Conservation (phyloP, 1,284 basidiomycete species). For the Ceratobasidium sp. region DNA sequence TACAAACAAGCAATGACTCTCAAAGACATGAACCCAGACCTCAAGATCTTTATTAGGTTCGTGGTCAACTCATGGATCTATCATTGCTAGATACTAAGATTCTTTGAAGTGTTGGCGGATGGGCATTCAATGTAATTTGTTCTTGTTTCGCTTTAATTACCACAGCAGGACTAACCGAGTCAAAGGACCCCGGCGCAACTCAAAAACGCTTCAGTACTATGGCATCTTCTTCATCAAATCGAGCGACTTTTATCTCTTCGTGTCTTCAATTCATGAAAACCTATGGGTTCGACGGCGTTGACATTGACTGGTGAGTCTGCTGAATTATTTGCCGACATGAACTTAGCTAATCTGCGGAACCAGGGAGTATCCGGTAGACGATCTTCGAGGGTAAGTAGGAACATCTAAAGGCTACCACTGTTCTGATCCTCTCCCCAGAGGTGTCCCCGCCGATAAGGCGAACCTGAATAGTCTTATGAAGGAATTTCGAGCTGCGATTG, state of each 20-base stretch:
- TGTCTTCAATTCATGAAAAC: slow-evolving; percentile 52
- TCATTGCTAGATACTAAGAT: too few relatives aligned
- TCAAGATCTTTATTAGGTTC: slow-evolving; percentile 22
- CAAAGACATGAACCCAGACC: slow-evolving; percentile 21
- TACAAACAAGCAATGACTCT: slow-evolving; percentile 8
- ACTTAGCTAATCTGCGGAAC: too few relatives aligned
- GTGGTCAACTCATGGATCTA: too few relatives aligned
- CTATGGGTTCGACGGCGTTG: slow-evolving; percentile 56
- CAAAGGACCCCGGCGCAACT: slow-evolving; percentile 14
- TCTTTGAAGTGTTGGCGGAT: slow-evolving; percentile 1
- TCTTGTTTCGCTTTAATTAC: not conserved
- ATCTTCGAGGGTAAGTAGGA: slow-evolving; percentile 2
- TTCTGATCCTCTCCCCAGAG: slow-evolving; percentile 46
- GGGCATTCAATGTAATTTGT: slow-evolving; percentile 24
- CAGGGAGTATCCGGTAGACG: slow-evolving; percentile 54
- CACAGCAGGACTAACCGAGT: too few relatives aligned
- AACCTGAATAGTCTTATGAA: slow-evolving; percentile 55
- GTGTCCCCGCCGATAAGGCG: slow-evolving; percentile 51
- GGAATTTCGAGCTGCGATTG: slow-evolving; percentile 52
- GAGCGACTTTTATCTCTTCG: slow-evolving; percentile 52
- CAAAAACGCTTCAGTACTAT: slow-evolving; percentile 52
- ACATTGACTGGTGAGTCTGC: slow-evolving; percentile 52
- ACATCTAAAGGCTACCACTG: too few relatives aligned
- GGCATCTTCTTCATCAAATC: slow-evolving; percentile 50
- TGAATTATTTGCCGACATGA: too few relatives aligned